Evolutionary conservation across 768 basidiomycete species (phyloP), one percentile per base, ranked within the genome.

Genomic region (Daedalea quercina): DNA sequence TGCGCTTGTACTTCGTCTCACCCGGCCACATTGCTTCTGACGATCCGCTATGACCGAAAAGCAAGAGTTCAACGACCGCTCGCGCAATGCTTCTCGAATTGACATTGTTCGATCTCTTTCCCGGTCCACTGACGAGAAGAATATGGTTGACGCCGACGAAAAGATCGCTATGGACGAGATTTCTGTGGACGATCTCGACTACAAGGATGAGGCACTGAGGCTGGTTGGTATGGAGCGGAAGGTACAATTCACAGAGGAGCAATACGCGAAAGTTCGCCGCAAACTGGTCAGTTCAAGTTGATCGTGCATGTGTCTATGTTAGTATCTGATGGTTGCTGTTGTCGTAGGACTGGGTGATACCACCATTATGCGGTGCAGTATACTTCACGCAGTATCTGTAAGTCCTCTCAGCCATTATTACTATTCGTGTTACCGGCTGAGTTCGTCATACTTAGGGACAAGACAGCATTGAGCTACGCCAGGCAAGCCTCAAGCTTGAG

Each of bases 351-450:
- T 52, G 68, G 1, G 60, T 78, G 43, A 81, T 83, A 35, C 76
- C 79, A 1, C 76, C 81, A 1, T 65, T 82, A 11, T 78, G 77
- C 56, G 79, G 81, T 2, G 78, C 81, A 1, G 82, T 85, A 2
- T 86, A 85, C 62, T 86, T 82, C 62, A 82, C 79, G 0, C 81
- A 86, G 56, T 85, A 78, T 57, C 63, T 85, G 81, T 84, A 58
- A 51, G 77, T 52, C 3, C 20, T 28, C 12, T 37, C 17, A 9
- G 34, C 8, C 8, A 35, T 9, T 17, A 35, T 35, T 3, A 40
- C 37, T 40, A 40, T 40, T 9, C 15, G 11, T 19, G 44, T 22
- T 3, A 11, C 23, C 22, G 20, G 11, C 22, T 23, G 4, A 3
- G 35, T 31, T 35, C 17, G 13, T 35, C 34, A 1, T 4, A 23